These are phyloP conservation scores for Sequoia sempervirens DNA, from an alignment of 75 land plant species.

Conservation along the genomic window DNA sequence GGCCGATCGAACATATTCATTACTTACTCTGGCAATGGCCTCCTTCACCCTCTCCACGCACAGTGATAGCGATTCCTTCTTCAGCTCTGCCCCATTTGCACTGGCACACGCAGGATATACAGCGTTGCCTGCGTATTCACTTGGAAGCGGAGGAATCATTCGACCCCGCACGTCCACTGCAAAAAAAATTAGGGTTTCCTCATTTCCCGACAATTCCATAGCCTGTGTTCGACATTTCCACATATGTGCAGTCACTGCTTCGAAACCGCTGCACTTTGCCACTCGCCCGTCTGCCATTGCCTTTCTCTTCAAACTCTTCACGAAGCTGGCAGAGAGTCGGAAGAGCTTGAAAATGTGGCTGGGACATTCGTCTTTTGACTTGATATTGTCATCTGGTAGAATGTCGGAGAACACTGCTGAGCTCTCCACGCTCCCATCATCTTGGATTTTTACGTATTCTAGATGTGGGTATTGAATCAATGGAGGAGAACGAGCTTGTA, in stretches of 20 bases:
- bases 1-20: slow-evolving; percentile 33
- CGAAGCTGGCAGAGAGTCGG: neutral
- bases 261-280: slow-evolving; percentile 11
- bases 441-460: slow-evolving; percentile 8
- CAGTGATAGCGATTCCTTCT: slow-evolving; percentile 16
- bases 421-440: neutral
- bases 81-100: slow-evolving; percentile 11
- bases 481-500: slow-evolving; percentile 31
- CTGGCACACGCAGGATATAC: slow-evolving; percentile 31
- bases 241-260: slow-evolving; percentile 13
- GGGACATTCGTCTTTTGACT: neutral
- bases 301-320: neutral
- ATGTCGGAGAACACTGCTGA: neutral
- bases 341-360: neutral
- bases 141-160: slow-evolving; percentile 21
- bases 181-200: slow-evolving; percentile 21
- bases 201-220: neutral
- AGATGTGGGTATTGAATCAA: slow-evolving; percentile 17
- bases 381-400: too few relatives aligned
- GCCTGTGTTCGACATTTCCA: slow-evolving; percentile 13
- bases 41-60: slow-evolving; percentile 21
- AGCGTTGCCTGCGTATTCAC: slow-evolving; percentile 29
- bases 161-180: slow-evolving; percentile 34
- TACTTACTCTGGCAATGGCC: slow-evolving; percentile 21
- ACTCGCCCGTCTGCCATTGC: neutral